These are phyloP conservation scores for Lonicera japonica DNA, from an alignment of 129 eudicot genomes.

Conservation along the genomic window DNA sequence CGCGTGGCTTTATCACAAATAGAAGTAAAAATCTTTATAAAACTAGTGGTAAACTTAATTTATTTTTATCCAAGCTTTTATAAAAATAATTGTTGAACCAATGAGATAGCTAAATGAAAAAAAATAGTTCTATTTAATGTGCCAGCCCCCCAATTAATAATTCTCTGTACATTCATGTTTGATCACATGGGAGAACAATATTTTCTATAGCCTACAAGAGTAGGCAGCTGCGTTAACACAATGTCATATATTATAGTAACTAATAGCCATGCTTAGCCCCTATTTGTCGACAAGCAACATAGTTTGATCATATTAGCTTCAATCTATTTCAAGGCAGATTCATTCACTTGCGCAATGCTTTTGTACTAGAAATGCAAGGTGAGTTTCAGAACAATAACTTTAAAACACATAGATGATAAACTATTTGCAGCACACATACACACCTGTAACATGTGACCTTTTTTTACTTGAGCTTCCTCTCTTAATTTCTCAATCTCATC, in stretches of 20 bases:
- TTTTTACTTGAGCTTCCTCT: conserved; percentile 52
- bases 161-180: conserved; percentile 2
- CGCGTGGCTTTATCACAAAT: too few species aligned
- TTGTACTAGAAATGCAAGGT: conserved; percentile 38
- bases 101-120: too few species aligned
- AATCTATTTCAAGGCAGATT: conserved; percentile 75
- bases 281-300: background rate
- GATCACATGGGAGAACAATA: conserved; percentile 14
- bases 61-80: too few species aligned
- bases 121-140: background rate
- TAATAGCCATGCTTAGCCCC: background rate
- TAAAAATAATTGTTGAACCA: too few species aligned
- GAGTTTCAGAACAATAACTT: background rate
- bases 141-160: background rate
- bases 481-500: conserved; percentile 67
- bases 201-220: conserved; percentile 8
- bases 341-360: conserved; percentile 80
- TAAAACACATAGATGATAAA: background rate
- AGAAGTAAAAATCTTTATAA: too few species aligned
- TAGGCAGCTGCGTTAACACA: conserved; percentile 4
- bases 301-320: too few species aligned
- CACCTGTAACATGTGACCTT: conserved; percentile 79
- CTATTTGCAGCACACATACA: background rate
- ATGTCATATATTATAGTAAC: background rate
- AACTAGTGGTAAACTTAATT: too few species aligned